Percentiles rank a stretch among this genome's conserved stretches.
phyloP scores from a whole-genome alignment of 164 flowering plant genomes.

The Dillenia suffruticosa region DNA sequence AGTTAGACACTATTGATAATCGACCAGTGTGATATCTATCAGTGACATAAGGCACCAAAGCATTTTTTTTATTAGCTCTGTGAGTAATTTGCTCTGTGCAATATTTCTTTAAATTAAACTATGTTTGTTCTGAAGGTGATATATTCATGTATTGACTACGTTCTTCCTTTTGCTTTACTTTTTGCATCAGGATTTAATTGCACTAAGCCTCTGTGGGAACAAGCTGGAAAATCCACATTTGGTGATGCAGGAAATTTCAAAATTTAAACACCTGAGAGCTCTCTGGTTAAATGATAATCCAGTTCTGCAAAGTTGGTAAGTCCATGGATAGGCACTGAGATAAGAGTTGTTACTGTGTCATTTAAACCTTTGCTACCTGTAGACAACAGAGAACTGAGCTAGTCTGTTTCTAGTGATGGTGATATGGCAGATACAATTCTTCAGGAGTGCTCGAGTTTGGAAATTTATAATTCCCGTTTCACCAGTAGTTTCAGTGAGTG shows the following conservation, averaged over 20 bases:
- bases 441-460: conserved; percentile 51
- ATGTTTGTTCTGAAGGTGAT: not conserved
- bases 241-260: conserved; percentile 48
- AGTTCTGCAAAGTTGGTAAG: conserved; percentile 48
- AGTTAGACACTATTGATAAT: too few relatives aligned
- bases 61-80: too few relatives aligned
- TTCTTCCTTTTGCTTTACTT: not conserved
- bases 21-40: too few relatives aligned
- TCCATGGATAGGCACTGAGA: not conserved
- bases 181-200: conserved; percentile 60
- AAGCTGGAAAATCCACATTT: conserved; percentile 50
- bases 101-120: too few relatives aligned
- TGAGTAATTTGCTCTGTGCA: too few relatives aligned
- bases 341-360: not conserved
- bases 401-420: conserved; percentile 35
- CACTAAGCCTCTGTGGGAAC: conserved; percentile 81
- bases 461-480: conserved; percentile 74
- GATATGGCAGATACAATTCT: conserved; percentile 45
- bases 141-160: not conserved
- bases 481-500: conserved; percentile 65
- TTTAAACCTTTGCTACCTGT: not conserved
- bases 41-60: too few relatives aligned
- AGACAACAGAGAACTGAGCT: conserved; percentile 12
- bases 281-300: conserved; percentile 95
- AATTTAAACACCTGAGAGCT: conserved; percentile 62